phyloP scores from a whole-genome alignment of 2,329 filamentous ascomycete genomes.

The Simplicillium aogashimaense region DNA sequence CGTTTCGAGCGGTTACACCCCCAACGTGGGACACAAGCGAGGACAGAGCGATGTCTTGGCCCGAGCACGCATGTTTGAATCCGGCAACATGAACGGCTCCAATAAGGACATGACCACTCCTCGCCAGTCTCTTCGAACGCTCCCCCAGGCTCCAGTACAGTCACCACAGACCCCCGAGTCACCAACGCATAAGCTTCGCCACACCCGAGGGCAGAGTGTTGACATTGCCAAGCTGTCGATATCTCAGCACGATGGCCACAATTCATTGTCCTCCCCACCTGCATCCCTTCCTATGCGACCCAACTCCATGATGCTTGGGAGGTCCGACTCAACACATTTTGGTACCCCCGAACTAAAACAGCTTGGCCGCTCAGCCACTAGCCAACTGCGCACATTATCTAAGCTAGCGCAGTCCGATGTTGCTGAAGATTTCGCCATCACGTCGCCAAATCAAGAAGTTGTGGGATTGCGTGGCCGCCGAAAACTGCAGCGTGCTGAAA shows the following conservation, averaged over 20 bases:
- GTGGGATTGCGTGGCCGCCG: conserved; percentile 77
- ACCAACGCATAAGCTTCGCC: conserved; percentile 17
- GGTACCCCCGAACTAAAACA: conserved; percentile 64
- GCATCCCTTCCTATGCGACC: conserved; percentile 36
- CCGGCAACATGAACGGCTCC: conserved; percentile 30
- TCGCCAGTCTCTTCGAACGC: conserved; percentile 67
- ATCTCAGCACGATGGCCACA: conserved; percentile 30
- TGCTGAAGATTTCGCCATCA: conserved; percentile 72
- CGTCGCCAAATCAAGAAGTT: conserved; percentile 72
- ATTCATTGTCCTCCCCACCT: conserved; percentile 31
- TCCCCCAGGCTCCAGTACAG: conserved; percentile 54
- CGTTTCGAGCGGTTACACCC: conserved; percentile 49
- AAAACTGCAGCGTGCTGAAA: conserved; percentile 62
- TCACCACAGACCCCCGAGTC: conserved; percentile 24
- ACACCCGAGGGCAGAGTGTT: conserved; percentile 49
- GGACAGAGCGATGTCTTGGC: conserved; percentile 62
- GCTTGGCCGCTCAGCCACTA: conserved; percentile 80
- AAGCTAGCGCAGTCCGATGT: conserved; percentile 67
- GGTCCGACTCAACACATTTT: conserved; percentile 41
- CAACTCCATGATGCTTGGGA: conserved; percentile 51
- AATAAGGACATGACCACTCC: conserved; percentile 48
- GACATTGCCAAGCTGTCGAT: conserved; percentile 48
- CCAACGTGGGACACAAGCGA: conserved; percentile 52
- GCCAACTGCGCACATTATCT: conserved; percentile 79
- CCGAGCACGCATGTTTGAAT: conserved; percentile 38